Evolutionary conservation across 345 rosid species (phyloP).

Genomic region (Hevea brasiliensis): DNA sequence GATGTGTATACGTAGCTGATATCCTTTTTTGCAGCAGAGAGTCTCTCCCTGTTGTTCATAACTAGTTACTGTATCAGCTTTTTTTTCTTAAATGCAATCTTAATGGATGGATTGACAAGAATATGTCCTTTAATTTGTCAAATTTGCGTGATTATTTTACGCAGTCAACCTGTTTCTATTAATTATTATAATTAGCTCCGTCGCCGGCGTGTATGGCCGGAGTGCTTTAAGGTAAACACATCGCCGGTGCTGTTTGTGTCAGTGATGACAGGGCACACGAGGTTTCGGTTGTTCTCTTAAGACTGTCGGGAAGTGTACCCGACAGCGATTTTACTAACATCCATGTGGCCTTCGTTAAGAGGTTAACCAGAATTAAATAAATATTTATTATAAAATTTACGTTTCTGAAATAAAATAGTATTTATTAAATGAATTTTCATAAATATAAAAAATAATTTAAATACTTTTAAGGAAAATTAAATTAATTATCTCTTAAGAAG

Average conservation of each 20-base stretch:
- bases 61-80: conserved; percentile 11
- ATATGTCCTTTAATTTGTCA: not conserved
- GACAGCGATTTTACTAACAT: not conserved
- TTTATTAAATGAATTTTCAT: no score
- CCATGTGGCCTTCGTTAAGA: not conserved
- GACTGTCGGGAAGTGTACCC: not conserved
- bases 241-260: not conserved
- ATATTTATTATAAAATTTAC: no score
- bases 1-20: conserved; percentile 32
- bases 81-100: not conserved
- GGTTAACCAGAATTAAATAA: no score
- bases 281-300: conserved; percentile 2
- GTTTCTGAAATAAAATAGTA: no score
- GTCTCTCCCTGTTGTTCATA: conserved; percentile 31
- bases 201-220: conserved; percentile 5
- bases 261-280: not conserved
- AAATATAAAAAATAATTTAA: no score
- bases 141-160: no score
- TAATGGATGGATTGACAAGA: conserved; percentile 11
- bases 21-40: conserved; percentile 39
- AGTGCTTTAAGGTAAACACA: not conserved
- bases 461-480: no score
- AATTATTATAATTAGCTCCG: not conserved
- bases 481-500: no score
- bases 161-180: not conserved